A percentile compares a stretch with the other conserved stretches of the same genome.
phyloP scores from a whole-genome alignment of 2,329 filamentous ascomycete species.

The Chrysosporium queenslandicum region DNA sequence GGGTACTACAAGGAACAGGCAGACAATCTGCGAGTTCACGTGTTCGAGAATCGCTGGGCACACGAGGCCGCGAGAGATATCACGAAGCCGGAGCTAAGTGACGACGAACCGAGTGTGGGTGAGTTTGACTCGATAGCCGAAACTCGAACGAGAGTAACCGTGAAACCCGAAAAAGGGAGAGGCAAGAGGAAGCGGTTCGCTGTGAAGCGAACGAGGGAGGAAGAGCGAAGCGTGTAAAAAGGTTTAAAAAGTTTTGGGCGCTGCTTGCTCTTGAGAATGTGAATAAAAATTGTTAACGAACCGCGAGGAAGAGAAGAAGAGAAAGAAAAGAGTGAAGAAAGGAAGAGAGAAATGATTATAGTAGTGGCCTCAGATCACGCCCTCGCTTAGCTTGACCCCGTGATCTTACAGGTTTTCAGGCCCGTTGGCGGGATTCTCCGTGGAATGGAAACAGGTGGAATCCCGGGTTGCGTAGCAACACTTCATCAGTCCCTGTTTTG shows the following conservation, averaged over 20 bases:
- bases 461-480: background rate
- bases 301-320: constrained; percentile 5
- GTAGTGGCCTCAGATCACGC: constrained; percentile 7
- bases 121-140: background rate
- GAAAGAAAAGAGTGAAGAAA: background rate
- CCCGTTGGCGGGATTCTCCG: background rate
- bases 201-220: background rate
- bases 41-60: background rate
- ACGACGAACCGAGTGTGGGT: constrained; percentile 1
- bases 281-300: background rate
- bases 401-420: background rate
- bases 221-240: background rate
- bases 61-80: constrained; percentile 5
- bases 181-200: background rate
- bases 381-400: background rate
- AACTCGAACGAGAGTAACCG: background rate
- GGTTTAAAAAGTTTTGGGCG: background rate
- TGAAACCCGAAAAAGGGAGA: too few relatives aligned
- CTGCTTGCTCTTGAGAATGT: background rate
- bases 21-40: constrained; percentile 2
- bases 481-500: too few relatives aligned
- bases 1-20: constrained; percentile 5
- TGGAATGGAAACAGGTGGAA: background rate
- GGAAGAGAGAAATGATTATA: background rate
- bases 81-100: constrained; percentile 1